Base-by-base conservation (phyloP, 2,329 filamentous ascomycete genomes). In the Coniochaeta sp. region DNA sequence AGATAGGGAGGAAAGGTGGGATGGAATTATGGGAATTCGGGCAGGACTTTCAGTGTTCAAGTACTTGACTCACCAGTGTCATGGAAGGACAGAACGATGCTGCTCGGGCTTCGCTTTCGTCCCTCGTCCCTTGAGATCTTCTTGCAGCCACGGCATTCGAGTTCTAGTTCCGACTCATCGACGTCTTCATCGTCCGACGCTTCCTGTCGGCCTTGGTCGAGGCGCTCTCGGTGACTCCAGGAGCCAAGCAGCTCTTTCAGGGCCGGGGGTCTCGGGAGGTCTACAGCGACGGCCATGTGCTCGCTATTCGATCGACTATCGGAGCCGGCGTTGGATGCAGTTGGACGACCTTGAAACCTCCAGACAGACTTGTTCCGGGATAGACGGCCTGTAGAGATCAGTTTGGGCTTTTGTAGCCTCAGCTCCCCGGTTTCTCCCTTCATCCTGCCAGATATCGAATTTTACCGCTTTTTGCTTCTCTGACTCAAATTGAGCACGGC, bases 241-340 rank as follows among this genome's bases (percentile, higher is more conserved):
- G 47, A 52, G 47, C 47, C 47, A n/a, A 28, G 47, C 22, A 22
- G 19, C 47, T 52, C 47, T 31, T 28, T 52, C 47, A 31, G 16
- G 3, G 24, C 3, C 47, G 26, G 14, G 2, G 22, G 47, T 12
- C 54, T 36, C 31, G 12, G 17, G 11, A 38, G 9, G 5, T 17
- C n/a, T 26, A 62, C 63, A 24, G 62, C 63, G 33, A 65, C 63
- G 22, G 64, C 65, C 62, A 68, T 65, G 31, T 68, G 60, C 55
- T 56, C 58, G 58, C 44, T 50, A 34, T 58, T 22, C 26, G 26
- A n/a, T 38, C 17, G 33, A n/a, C 31, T 57, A 24, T 40, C 36
- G 28, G 24, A 36, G 24, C 58, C 16, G 2, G 19, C 31, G 28
- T n/a, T n/a, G 43, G 61, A 54, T 9, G 59, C 22, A 64, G 61